These are phyloP conservation scores for Gliomastix tumulicola DNA, from an alignment of 2,329 filamentous ascomycete genomes.

Conservation along the genomic window DNA sequence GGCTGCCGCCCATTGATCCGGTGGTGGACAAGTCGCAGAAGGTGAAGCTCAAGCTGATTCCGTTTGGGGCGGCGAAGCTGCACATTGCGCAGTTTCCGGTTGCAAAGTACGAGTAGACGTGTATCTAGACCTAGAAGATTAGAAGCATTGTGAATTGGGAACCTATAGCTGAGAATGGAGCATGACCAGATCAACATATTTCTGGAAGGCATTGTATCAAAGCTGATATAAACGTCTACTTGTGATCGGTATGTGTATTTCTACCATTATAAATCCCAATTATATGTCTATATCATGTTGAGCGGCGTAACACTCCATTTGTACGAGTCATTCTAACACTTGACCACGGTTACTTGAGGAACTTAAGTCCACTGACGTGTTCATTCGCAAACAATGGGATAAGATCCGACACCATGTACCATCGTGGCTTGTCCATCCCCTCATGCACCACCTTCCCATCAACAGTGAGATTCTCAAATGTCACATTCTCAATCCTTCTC, in stretches of 20 bases:
- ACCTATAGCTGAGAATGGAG: no score
- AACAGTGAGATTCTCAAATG: constrained; percentile 7
- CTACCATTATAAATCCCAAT: no score
- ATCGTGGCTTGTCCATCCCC: constrained; percentile 6
- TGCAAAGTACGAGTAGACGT: background rate
- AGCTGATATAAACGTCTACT: no score
- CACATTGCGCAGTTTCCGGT: constrained; percentile 32
- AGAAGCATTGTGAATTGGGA: no score
- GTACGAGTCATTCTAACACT: no score
- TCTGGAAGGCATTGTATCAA: no score
- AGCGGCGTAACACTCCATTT: no score
- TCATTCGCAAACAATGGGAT: constrained; percentile 8
- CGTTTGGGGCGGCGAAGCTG: constrained; percentile 32
- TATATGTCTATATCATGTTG: no score
- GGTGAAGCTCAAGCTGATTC: constrained; percentile 21
- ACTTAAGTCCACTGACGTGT: constrained; percentile 1
- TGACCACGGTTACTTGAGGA: no score
- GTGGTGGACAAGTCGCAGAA: constrained; percentile 9
- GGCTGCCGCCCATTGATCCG: constrained; percentile 18
- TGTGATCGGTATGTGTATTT: no score
- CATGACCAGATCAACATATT: no score
- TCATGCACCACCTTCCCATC: constrained; percentile 2
- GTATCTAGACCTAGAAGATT: no score
- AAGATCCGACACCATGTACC: constrained; percentile 9
- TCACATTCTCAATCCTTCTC: constrained; percentile 5